A percentile compares a stretch with the other conserved stretches of the same genome.
These are phyloP conservation scores for Monosporascus sp. DNA, from an alignment of 2,329 filamentous ascomycete species.

Conservation along the genomic window DNA sequence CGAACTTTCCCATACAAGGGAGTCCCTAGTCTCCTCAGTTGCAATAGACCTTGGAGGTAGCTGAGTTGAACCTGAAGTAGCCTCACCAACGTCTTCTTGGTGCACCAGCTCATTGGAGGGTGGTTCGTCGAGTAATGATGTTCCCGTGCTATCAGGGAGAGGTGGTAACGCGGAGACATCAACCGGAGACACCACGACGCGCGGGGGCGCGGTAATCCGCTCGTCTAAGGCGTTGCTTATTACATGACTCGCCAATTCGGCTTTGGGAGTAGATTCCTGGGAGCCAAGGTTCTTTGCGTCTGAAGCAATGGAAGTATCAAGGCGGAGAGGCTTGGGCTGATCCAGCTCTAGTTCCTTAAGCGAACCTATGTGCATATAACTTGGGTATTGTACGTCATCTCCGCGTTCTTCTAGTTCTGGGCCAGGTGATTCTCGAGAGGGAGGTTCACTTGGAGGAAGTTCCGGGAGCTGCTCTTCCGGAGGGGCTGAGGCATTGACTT, in stretches of 20 bases:
- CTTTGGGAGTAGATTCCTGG: conserved; percentile 7
- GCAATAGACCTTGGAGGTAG: conserved; percentile 10
- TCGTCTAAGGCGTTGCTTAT: conserved; percentile 3
- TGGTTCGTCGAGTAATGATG: conserved; percentile 1
- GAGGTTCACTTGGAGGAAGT: conserved; percentile 30
- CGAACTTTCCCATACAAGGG: conserved; percentile 7
- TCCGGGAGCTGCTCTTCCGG: conserved; percentile 42
- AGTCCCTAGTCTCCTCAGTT: conserved; percentile 3
- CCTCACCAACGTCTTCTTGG: neutral
- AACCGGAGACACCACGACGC: conserved; percentile 1
- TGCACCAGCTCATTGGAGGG: neutral
- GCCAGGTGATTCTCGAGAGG: conserved; percentile 24
- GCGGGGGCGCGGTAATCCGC: conserved; percentile 1
- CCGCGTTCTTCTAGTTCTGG: conserved; percentile 24
- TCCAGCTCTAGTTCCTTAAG: neutral
- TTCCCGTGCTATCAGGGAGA: conserved; percentile 8
- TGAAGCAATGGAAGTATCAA: conserved; percentile 10
- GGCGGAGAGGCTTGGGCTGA: conserved; percentile 4
- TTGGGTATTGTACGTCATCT: conserved; percentile 22
- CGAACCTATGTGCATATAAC: conserved; percentile 6
- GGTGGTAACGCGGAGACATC: conserved; percentile 7
- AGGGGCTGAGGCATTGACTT: conserved; percentile 23
- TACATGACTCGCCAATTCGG: neutral
- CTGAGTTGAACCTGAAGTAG: conserved; percentile 14
- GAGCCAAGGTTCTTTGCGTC: conserved; percentile 1